These are phyloP conservation scores for Aegilops tauschii DNA, from an alignment of 176 grass and related monocot genomes.

Conservation along the genomic window DNA sequence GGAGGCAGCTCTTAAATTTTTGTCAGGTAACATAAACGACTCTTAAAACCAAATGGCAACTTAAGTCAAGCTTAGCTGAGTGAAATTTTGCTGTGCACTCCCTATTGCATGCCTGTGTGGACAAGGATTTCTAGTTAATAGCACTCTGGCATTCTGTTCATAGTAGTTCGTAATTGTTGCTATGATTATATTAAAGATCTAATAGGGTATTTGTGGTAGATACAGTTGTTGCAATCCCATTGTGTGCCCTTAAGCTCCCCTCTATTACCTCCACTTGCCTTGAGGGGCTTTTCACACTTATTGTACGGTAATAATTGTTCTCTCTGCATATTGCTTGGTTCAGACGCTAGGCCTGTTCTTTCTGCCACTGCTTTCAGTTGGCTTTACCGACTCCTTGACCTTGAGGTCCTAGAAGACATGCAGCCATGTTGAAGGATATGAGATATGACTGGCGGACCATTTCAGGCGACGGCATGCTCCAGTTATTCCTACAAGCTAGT, in stretches of 20 bases:
- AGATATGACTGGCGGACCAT: no score
- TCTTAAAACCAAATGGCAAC: constrained; percentile 19
- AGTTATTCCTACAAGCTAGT: no score
- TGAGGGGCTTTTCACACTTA: constrained; percentile 80
- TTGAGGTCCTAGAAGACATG: no score
- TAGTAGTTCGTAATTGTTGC: constrained; percentile 35
- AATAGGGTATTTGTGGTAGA: constrained; percentile 88
- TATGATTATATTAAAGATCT: constrained; percentile 90
- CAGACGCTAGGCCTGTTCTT: no score
- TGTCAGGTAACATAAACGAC: background rate
- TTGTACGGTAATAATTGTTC: constrained; percentile 58
- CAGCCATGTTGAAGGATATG: no score
- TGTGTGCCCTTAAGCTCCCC: constrained; percentile 57
- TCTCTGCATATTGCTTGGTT: no score
- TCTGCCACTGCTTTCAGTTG: no score
- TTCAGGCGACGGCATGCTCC: no score
- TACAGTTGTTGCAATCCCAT: constrained; percentile 75
- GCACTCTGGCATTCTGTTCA: background rate
- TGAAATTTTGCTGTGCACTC: background rate
- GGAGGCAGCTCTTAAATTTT: background rate
- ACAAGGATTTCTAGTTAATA: background rate
- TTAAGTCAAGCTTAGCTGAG: background rate
- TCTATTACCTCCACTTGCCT: constrained; percentile 57
- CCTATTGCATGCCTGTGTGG: no score
- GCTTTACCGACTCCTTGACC: no score